Conservation (phyloP, 1,284 basidiomycete species). For the Fomitiporia mediterranea region DNA sequence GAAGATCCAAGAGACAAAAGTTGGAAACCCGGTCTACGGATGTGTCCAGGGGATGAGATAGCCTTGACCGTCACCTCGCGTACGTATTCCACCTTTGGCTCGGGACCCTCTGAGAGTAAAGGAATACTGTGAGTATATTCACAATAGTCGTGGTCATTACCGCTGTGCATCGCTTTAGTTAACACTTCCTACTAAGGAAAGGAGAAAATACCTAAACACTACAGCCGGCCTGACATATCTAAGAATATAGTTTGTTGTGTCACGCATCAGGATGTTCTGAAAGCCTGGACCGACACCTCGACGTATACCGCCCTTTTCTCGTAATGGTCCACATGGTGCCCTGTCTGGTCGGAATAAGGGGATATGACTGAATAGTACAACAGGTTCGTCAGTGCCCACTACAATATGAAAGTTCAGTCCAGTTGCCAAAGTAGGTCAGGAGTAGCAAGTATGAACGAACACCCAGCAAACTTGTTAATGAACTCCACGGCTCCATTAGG, state of each 20-base stretch:
- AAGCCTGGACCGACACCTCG: conserved; percentile 79
- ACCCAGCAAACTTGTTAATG: conserved; percentile 51
- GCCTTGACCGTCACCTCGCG: conserved; percentile 78
- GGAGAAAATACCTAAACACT: conserved; percentile 59
- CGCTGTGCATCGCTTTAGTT: conserved; percentile 40
- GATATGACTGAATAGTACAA: conserved; percentile 77
- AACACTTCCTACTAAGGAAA: not conserved
- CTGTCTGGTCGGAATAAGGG: conserved; percentile 71
- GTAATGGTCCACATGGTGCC: conserved; percentile 66
- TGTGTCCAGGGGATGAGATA: conserved; percentile 74
- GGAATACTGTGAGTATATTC: conserved; percentile 56
- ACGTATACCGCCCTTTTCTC: conserved; percentile 68
- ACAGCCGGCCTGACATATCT: conserved; percentile 57
- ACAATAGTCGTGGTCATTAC: conserved; percentile 88
- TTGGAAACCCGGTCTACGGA: conserved; percentile 79
- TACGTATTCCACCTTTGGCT: conserved; percentile 29
- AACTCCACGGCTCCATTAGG: conserved; percentile 67
- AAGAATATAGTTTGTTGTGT: conserved; percentile 70
- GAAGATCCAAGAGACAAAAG: conserved; percentile 60
- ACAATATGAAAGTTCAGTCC: not conserved
- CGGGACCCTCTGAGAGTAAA: conserved; percentile 24
- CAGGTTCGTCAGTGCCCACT: conserved; percentile 36
- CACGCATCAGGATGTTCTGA: conserved; percentile 75
- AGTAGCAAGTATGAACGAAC: too few species aligned
- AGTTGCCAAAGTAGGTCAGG: too few species aligned